These are phyloP conservation scores for Acanthamoeba divionensis DNA, from an alignment of 208 protist genomes.

Conservation along the genomic window DNA sequence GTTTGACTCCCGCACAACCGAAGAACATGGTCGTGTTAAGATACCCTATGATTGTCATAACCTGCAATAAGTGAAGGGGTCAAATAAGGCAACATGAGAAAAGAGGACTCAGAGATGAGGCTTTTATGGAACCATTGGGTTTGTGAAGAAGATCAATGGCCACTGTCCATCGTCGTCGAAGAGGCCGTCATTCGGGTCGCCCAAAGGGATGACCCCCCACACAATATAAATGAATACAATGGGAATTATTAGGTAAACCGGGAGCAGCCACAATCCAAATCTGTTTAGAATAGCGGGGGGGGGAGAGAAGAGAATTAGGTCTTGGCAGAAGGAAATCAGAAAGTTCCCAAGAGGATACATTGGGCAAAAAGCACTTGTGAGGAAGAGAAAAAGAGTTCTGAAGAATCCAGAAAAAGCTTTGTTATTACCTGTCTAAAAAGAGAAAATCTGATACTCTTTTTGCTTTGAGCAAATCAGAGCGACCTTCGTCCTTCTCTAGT, in stretches of 20 bases:
- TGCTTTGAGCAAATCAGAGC: too few relatives aligned
- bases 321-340: too few relatives aligned
- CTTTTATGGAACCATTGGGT: neutral
- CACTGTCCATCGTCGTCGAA: conserved; percentile 1
- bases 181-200: neutral
- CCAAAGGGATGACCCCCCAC: conserved; percentile 28
- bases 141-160: conserved; percentile 2
- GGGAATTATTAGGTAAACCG: neutral
- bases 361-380: too few relatives aligned
- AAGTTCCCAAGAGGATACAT: too few relatives aligned
- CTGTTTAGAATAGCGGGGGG: too few relatives aligned
- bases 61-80: neutral
- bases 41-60: conserved; percentile 38
- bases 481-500: too few relatives aligned
- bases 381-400: too few relatives aligned
- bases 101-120: neutral
- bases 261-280: too few relatives aligned
- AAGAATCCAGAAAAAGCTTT: too few relatives aligned
- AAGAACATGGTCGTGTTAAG: conserved; percentile 23
- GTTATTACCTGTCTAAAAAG: too few relatives aligned
- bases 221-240: conserved; percentile 1
- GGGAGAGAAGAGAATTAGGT: too few relatives aligned
- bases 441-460: too few relatives aligned
- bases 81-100: neutral
- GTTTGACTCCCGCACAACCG: neutral